Conservation (phyloP, 2,329 filamentous ascomycete species). For the Cryphonectria naterciae region DNA sequence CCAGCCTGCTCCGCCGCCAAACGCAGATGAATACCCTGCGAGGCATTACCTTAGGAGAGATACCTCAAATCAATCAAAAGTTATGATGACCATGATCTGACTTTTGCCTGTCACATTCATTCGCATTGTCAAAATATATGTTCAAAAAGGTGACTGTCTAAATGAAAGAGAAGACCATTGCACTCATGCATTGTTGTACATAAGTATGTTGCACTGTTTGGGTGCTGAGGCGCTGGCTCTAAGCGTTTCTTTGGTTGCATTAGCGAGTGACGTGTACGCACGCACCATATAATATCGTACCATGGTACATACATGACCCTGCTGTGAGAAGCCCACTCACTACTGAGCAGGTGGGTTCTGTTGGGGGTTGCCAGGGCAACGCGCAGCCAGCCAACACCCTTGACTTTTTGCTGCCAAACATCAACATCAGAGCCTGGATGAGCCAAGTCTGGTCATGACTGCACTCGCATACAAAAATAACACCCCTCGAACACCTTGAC, state of each 20-base stretch:
- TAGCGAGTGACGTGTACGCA: background rate
- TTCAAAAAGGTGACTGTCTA: background rate
- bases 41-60: conserved; percentile 22
- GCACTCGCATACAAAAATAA: conserved; percentile 20
- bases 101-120: background rate
- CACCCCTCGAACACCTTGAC: background rate
- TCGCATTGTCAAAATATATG: background rate
- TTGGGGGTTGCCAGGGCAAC: conserved; percentile 31
- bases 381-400: conserved; percentile 7
- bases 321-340: background rate
- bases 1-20: conserved; percentile 18
- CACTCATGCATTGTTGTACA: background rate
- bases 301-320: background rate
- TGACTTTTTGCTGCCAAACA: conserved; percentile 23
- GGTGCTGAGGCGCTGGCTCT: background rate
- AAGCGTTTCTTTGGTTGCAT: background rate
- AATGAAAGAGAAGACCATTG: background rate
- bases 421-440: conserved; percentile 29
- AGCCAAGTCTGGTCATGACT: conserved; percentile 21
- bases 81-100: conserved; percentile 19
- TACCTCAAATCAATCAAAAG: conserved; percentile 23
- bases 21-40: conserved; percentile 24
- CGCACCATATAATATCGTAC: too few relatives aligned
- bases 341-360: background rate
- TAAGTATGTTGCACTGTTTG: background rate